Conservation (phyloP, 2,329 filamentous ascomycete species). For the Aureobasidium sp. region DNA sequence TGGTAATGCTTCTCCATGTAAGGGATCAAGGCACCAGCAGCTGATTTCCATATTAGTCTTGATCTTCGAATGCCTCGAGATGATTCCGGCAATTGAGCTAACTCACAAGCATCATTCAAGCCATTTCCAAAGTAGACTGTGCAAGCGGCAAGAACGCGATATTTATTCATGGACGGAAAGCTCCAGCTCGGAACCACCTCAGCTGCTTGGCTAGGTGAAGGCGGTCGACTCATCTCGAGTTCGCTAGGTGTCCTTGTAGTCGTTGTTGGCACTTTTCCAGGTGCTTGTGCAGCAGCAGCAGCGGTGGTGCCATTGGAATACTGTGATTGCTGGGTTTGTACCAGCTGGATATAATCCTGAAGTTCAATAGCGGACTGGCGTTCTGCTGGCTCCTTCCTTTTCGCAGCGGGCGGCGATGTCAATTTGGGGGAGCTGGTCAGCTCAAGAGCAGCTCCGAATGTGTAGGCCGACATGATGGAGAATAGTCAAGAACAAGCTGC, state of each 20-base stretch:
- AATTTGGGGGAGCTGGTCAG: not conserved
- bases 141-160: slow-evolving; percentile 56
- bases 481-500: not conserved
- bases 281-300: slow-evolving; percentile 12
- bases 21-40: slow-evolving; percentile 69
- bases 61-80: not conserved
- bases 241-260: slow-evolving; percentile 30
- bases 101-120: slow-evolving; percentile 54
- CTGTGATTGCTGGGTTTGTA: not conserved
- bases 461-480: slow-evolving; percentile 1
- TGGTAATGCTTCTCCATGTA: slow-evolving; percentile 69
- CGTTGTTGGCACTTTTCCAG: slow-evolving; percentile 7
- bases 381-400: not conserved
- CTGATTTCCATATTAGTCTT: slow-evolving; percentile 13
- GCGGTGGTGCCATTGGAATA: not conserved
- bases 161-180: slow-evolving; percentile 58
- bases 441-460: not conserved
- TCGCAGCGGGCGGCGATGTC: not conserved
- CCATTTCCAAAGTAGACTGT: slow-evolving; percentile 61
- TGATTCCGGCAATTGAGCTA: not conserved
- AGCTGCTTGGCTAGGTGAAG: slow-evolving; percentile 34
- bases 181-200: slow-evolving; percentile 49
- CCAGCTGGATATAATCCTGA: not conserved
- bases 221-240: slow-evolving; percentile 48
- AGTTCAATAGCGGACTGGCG: not conserved